These are phyloP conservation scores for Metschnikowia proteae DNA, from an alignment of 805 yeast genomes.

Conservation along the genomic window DNA sequence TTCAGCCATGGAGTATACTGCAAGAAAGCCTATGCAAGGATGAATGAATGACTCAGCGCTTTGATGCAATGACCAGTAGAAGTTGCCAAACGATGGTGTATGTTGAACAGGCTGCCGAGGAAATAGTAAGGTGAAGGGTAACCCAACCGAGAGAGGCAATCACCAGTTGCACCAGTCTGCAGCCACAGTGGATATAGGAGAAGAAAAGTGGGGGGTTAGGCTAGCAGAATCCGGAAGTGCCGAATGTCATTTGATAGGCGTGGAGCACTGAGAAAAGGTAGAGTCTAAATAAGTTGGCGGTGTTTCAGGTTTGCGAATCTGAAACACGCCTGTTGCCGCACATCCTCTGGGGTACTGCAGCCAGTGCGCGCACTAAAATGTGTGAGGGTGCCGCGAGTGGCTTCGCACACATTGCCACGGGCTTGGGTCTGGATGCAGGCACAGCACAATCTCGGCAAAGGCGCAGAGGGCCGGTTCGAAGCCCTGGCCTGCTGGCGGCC, in stretches of 20 bases:
- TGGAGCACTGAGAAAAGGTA: conserved; percentile 5
- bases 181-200: not conserved
- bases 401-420: not conserved
- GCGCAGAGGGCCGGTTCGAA: too few species aligned
- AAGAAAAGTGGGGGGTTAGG: not conserved
- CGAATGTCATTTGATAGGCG: not conserved
- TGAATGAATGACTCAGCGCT: not conserved
- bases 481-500: too few species aligned
- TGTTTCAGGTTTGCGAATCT: conserved; percentile 15
- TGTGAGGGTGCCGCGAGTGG: conserved; percentile 7
- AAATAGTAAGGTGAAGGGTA: not conserved
- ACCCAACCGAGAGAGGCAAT: not conserved
- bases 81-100: not conserved
- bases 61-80: not conserved
- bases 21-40: not conserved
- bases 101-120: not conserved
- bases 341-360: conserved; percentile 9
- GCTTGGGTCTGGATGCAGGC: too few species aligned
- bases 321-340: conserved; percentile 15
- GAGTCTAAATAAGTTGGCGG: conserved; percentile 13
- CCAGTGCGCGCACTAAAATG: conserved; percentile 6
- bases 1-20: conserved; percentile 8
- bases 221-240: not conserved
- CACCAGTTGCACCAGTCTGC: not conserved
- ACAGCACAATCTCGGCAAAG: too few species aligned